These are phyloP conservation scores for Hypoxylon sp. DNA, from an alignment of 2,329 filamentous ascomycete genomes.

Conservation along the genomic window DNA sequence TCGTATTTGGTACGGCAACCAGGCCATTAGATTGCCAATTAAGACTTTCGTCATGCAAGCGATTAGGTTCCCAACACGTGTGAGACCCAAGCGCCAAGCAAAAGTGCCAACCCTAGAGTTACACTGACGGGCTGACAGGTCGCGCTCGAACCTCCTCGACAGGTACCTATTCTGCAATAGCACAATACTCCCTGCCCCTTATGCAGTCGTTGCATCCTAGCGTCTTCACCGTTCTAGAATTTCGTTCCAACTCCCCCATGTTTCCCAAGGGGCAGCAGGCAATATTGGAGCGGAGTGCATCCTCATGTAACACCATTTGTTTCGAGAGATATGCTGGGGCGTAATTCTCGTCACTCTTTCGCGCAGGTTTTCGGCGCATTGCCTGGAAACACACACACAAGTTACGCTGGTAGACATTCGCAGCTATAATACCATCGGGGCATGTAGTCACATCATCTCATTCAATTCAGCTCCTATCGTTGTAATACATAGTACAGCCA, in stretches of 20 bases:
- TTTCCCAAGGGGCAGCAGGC: conserved; percentile 5
- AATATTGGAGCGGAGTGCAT: conserved; percentile 6
- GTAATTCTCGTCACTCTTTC: conserved; percentile 3
- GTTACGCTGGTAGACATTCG: not conserved
- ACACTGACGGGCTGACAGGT: not conserved
- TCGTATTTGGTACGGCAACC: conserved; percentile 21
- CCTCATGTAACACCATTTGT: conserved; percentile 23
- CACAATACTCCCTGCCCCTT: conserved; percentile 19
- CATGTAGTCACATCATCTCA: not conserved
- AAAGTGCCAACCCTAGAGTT: conserved; percentile 12
- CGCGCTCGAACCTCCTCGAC: not conserved
- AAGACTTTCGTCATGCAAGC: conserved; percentile 18
- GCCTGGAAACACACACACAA: not conserved
- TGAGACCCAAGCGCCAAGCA: not conserved
- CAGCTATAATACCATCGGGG: not conserved
- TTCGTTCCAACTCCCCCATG: conserved; percentile 3
- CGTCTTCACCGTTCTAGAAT: conserved; percentile 27
- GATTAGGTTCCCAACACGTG: not conserved
- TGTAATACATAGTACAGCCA: not conserved
- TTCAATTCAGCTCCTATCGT: not conserved
- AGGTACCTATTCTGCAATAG: not conserved
- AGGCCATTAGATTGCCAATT: conserved; percentile 13
- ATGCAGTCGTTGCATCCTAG: conserved; percentile 7
- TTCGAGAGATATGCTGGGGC: conserved; percentile 22
- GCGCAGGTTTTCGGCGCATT: not conserved